These are phyloP conservation scores for Helicocarpus griseus DNA, from an alignment of 2,329 filamentous ascomycete species.

Conservation along the genomic window DNA sequence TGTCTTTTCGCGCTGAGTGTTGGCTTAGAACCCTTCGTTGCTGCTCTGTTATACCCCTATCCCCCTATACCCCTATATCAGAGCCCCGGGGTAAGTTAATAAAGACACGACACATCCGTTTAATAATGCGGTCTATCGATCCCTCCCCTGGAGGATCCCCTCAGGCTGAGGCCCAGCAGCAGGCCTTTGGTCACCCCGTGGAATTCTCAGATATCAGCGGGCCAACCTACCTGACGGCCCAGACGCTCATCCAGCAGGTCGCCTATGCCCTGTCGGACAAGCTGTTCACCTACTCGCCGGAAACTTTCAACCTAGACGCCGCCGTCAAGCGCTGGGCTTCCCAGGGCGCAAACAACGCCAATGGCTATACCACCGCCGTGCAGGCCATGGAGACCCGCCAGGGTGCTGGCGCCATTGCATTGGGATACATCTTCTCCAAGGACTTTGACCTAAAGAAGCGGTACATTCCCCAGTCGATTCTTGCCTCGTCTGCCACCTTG, in stretches of 20 bases:
- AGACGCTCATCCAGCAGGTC: conserved; percentile 90
- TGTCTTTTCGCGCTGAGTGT: not conserved
- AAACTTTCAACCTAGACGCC: conserved; percentile 81
- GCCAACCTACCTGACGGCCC: conserved; percentile 85
- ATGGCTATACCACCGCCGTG: conserved; percentile 69
- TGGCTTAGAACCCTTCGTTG: not conserved
- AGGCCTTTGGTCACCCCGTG: conserved; percentile 11
- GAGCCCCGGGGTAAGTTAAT: not conserved
- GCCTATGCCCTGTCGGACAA: conserved; percentile 93
- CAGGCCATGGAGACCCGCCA: conserved; percentile 75
- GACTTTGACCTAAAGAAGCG: conserved; percentile 91
- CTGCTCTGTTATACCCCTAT: not conserved
- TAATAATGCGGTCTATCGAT: conserved; percentile 11
- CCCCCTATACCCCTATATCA: not conserved
- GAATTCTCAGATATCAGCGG: conserved; percentile 48
- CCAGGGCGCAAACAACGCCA: conserved; percentile 63
- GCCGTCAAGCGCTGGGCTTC: conserved; percentile 70
- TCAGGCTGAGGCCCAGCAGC: not conserved
- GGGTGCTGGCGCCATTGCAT: conserved; percentile 80
- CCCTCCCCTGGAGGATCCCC: conserved; percentile 7
- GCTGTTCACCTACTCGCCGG: conserved; percentile 92
- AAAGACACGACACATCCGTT: not conserved
- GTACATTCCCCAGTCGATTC: conserved; percentile 79
- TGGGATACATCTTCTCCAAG: conserved; percentile 95
- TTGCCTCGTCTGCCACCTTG: conserved; percentile 77